A percentile compares a stretch with the other conserved stretches of the same genome.
Evolutionary conservation across 352 stramenopile genomes (phyloP).

Genomic region (Globisporangium barbulae): DNA sequence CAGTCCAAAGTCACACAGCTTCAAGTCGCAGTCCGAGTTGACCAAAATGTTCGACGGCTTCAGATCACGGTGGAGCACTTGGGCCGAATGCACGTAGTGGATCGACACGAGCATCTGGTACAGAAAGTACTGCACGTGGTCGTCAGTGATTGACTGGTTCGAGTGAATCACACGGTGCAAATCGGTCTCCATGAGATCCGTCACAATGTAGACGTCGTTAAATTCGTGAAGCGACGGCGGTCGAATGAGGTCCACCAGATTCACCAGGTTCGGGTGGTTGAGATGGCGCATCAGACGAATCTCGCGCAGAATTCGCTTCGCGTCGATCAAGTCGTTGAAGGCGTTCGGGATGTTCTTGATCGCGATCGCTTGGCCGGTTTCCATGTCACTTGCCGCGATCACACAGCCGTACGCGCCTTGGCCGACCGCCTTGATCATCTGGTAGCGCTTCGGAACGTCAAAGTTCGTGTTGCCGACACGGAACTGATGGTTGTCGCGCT

Average conservation of each 20-base stretch:
- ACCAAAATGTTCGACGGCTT: conserved; percentile 82
- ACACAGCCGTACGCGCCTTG: conserved; percentile 92
- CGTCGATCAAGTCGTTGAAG: conserved; percentile 87
- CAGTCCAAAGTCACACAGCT: conserved; percentile 78
- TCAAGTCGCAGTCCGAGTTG: conserved; percentile 80
- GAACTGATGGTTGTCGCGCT: conserved; percentile 87
- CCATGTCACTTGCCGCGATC: conserved; percentile 84
- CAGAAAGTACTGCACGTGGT: conserved; percentile 78
- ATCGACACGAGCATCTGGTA: conserved; percentile 80
- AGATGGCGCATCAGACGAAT: conserved; percentile 88
- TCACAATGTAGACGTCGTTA: conserved; percentile 87
- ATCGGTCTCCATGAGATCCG: conserved; percentile 78
- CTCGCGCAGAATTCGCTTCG: conserved; percentile 86
- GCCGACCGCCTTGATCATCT: conserved; percentile 88
- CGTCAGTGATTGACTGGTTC: conserved; percentile 78
- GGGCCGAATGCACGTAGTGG: conserved; percentile 75
- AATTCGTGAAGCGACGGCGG: conserved; percentile 84
- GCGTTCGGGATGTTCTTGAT: conserved; percentile 97
- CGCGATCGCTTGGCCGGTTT: conserved; percentile 87
- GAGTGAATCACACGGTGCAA: conserved; percentile 78
- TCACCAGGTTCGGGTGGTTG: conserved; percentile 81
- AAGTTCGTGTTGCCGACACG: conserved; percentile 86
- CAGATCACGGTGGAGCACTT: conserved; percentile 75
- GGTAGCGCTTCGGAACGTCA: conserved; percentile 79
- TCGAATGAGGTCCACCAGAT: conserved; percentile 73